Evolutionary conservation across 768 basidiomycete genomes (phyloP).

Genomic region (Lentinula lateritia): DNA sequence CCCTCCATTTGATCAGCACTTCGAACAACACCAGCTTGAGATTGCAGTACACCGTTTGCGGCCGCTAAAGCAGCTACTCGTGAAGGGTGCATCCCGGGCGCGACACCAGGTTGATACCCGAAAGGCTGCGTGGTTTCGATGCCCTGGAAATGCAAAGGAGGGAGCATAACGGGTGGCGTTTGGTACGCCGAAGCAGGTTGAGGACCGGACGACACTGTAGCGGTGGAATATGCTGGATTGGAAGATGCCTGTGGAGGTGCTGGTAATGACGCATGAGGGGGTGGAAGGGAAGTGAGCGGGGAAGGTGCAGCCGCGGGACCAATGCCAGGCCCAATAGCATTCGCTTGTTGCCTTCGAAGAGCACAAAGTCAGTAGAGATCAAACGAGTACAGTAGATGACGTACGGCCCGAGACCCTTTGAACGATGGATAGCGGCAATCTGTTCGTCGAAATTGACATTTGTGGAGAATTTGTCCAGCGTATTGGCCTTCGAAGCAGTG

Average conservation of each 20-base stretch:
- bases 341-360: slow-evolving; percentile 55
- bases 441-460: slow-evolving; percentile 97
- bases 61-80: slow-evolving; percentile 57
- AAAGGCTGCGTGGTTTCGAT: slow-evolving; percentile 73
- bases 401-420: slow-evolving; percentile 85
- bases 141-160: slow-evolving; percentile 82
- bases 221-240: slow-evolving; percentile 63
- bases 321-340: slow-evolving; percentile 84
- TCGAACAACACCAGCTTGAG: slow-evolving; percentile 68
- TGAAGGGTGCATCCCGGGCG: slow-evolving; percentile 61
- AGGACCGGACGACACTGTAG: slow-evolving; percentile 86
- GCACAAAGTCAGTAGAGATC: background rate
- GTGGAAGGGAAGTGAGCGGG: slow-evolving; percentile 59
- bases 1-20: slow-evolving; percentile 81
- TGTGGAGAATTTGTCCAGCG: slow-evolving; percentile 88
- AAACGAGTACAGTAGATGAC: slow-evolving; percentile 24
- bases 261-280: slow-evolving; percentile 69
- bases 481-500: slow-evolving; percentile 88
- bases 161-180: slow-evolving; percentile 73
- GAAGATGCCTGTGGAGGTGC: slow-evolving; percentile 54
- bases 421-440: slow-evolving; percentile 92
- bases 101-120: slow-evolving; percentile 64
- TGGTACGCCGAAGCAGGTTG: slow-evolving; percentile 78
- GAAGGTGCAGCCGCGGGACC: slow-evolving; percentile 74
- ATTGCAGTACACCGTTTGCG: slow-evolving; percentile 40